A percentile compares a stretch with the other conserved stretches of the same genome.
These are phyloP conservation scores for Musa balbisiana DNA, from an alignment of 202 grass and related monocot genomes.

Conservation along the genomic window DNA sequence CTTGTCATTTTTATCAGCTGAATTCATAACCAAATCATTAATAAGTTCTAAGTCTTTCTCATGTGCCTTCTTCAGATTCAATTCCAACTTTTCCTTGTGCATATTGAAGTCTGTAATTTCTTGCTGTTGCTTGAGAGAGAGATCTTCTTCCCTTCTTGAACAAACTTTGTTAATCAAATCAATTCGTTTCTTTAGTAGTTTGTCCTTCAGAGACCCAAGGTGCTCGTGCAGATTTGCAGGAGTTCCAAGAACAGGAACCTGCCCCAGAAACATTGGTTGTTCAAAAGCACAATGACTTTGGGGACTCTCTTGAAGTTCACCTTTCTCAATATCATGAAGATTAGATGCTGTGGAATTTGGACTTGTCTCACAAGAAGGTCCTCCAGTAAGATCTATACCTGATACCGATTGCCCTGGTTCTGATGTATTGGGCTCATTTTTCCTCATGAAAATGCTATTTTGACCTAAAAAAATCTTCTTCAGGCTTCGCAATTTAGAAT, in stretches of 20 bases:
- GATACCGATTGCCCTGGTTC: conserved; percentile 24
- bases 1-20: conserved; percentile 28
- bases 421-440: conserved; percentile 20
- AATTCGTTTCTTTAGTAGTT: conserved; percentile 43
- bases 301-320: conserved; percentile 20
- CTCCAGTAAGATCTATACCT: conserved; percentile 22
- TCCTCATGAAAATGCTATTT: conserved; percentile 29
- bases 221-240: conserved; percentile 15
- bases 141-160: conserved; percentile 42
- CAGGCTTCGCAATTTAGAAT: conserved; percentile 59
- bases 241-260: conserved; percentile 24
- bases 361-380: conserved; percentile 15
- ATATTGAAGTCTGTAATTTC: conserved; percentile 40
- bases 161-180: conserved; percentile 60
- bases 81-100: conserved; percentile 38
- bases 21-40: conserved; percentile 22
- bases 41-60: conserved; percentile 43
- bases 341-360: conserved; percentile 20
- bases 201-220: conserved; percentile 26
- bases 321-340: conserved; percentile 23
- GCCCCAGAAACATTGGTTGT: conserved; percentile 21
- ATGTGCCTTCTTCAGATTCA: conserved; percentile 34
- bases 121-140: conserved; percentile 46
- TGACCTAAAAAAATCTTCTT: conserved; percentile 62
- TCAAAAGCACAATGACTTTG: conserved; percentile 19